A percentile compares a stretch with the other conserved stretches of the same genome.
These are phyloP conservation scores for Monilinia aucupariae DNA, from an alignment of 2,329 filamentous ascomycete genomes.

Conservation along the genomic window DNA sequence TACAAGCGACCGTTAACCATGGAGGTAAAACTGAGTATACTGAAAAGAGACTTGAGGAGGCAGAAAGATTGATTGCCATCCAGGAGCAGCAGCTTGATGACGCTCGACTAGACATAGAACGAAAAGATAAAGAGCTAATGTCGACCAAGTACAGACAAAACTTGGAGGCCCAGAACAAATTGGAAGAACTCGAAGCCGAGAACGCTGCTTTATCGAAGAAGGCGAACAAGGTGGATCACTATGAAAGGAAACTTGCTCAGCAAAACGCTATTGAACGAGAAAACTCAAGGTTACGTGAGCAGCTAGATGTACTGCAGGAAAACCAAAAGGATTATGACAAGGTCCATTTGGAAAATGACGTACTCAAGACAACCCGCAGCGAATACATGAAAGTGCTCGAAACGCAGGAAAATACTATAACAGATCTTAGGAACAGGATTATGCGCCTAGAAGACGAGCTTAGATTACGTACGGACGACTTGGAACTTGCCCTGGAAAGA, in stretches of 20 bases:
- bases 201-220: slow-evolving; percentile 56
- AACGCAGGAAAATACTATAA: slow-evolving; percentile 33
- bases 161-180: slow-evolving; percentile 46
- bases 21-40: slow-evolving; percentile 48
- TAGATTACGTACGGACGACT: slow-evolving; percentile 22
- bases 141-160: slow-evolving; percentile 41
- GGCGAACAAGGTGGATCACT: slow-evolving; percentile 57
- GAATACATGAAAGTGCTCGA: slow-evolving; percentile 38
- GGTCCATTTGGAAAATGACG: slow-evolving; percentile 30
- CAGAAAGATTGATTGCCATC: slow-evolving; percentile 64
- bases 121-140: slow-evolving; percentile 45
- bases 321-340: slow-evolving; percentile 38
- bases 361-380: slow-evolving; percentile 36
- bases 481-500: slow-evolving; percentile 36
- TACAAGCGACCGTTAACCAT: slow-evolving; percentile 41
- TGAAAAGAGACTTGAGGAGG: slow-evolving; percentile 55
- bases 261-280: slow-evolving; percentile 52
- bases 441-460: slow-evolving; percentile 41
- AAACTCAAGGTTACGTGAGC: slow-evolving; percentile 49
- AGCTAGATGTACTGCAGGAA: slow-evolving; percentile 49
- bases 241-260: slow-evolving; percentile 57
- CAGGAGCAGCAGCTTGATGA: slow-evolving; percentile 62
- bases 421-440: slow-evolving; percentile 41
- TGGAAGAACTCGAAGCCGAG: slow-evolving; percentile 53
- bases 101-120: slow-evolving; percentile 40